Evolutionary conservation across 129 eudicot species (phyloP), one percentile per base, ranked within the genome.

Genomic region (Smallanthus sonchifolius): DNA sequence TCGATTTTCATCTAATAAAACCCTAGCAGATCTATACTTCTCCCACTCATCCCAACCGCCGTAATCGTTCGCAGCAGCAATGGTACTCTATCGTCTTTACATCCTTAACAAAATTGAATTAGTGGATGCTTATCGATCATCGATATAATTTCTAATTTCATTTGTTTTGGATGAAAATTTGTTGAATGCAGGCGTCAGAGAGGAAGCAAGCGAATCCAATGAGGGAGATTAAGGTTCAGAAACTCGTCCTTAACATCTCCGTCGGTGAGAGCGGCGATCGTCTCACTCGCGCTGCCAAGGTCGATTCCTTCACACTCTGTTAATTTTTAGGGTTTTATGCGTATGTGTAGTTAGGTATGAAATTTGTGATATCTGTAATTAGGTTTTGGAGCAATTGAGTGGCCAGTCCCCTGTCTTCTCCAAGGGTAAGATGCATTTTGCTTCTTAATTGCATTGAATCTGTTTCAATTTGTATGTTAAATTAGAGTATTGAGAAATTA

Each of bases 241-340:
- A 83, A 72, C 86, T 83, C 55, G 86, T 83, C 36, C 83, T 83
- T 49, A 83, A 83, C 81, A 83, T 83, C 42, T 83, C 86, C 64
- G 86, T 83, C 36, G 86, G 86, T 52, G 86, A 83, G 54, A 83
- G 86, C 36, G 86, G 86, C 13, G 87, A 83, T 83, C 87, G 87
- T 70, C 87, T 83, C 54, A 83, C 87, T n/a, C 80, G 87, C 2
- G 87, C 87, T 20, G 78, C 87, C 66, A 83, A 83, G 87, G 86
- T 83, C 40, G 3, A 2, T 39, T 5, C 3, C 1, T 2, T 13
- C 13, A 10, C 19, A 24, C 14, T 8, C 2, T 43, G 3, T 55
- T 0, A 55, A 1, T 76, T 9, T 9, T 39, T 1, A 36, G 11
- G 19, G 8, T 45, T 16, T 45, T 56, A 2, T 44, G 0, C 2